These are phyloP conservation scores for Sclerospora graminicola DNA, from an alignment of 352 stramenopile species.

Conservation along the genomic window DNA sequence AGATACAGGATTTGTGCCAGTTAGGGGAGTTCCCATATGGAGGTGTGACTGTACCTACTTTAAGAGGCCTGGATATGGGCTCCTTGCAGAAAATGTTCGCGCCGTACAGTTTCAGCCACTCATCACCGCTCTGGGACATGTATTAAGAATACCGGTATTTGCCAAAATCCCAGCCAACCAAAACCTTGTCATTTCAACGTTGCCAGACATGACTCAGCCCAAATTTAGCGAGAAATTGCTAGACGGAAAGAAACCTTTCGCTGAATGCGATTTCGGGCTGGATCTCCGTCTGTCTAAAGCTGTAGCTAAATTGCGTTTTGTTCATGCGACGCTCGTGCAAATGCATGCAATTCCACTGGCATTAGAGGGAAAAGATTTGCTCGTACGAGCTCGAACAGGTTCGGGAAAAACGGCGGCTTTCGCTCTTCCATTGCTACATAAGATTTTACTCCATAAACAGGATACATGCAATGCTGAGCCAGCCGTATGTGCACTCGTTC, in stretches of 20 bases:
- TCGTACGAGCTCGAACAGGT: slow-evolving; percentile 88
- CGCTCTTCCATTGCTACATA: slow-evolving; percentile 87
- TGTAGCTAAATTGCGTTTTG: slow-evolving; percentile 87
- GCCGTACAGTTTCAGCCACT: too few species aligned
- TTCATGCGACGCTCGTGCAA: slow-evolving; percentile 92
- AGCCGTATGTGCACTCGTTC: too few species aligned
- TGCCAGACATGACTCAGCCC: slow-evolving; percentile 19
- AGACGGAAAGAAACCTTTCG: slow-evolving; percentile 72
- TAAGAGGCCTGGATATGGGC: too few species aligned
- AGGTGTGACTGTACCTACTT: too few species aligned
- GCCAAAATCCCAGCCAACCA: too few species aligned
- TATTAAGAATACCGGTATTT: too few species aligned
- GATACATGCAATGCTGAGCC: slow-evolving; percentile 5
- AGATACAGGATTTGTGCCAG: too few species aligned
- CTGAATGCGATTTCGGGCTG: slow-evolving; percentile 79
- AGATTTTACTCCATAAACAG: slow-evolving; percentile 82
- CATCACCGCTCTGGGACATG: too few species aligned
- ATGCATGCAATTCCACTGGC: slow-evolving; percentile 90
- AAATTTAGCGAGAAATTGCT: slow-evolving; percentile 66
- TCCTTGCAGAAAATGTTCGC: too few species aligned
- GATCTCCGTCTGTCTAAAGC: slow-evolving; percentile 89
- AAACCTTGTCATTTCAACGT: too few species aligned
- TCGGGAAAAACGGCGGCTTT: slow-evolving; percentile 93
- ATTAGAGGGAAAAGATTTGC: slow-evolving; percentile 88
- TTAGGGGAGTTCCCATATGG: too few species aligned